These are phyloP conservation scores for Saccharomyces hybrid DNA, from an alignment of 1,139 yeast genomes.

Conservation along the genomic window DNA sequence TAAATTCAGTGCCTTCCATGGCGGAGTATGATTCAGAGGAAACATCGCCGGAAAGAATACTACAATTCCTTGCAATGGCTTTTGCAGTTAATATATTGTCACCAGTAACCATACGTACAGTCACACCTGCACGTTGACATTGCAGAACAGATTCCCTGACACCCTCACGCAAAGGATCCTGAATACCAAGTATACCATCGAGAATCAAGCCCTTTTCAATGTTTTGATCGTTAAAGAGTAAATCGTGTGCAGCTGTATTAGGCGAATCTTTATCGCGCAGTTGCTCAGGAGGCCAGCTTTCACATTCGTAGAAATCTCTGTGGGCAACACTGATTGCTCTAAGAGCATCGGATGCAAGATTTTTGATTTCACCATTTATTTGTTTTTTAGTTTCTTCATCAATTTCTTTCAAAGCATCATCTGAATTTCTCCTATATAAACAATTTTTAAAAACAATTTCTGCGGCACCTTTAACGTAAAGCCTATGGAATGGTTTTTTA, in stretches of 20 bases:
- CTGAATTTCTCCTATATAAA: conserved; percentile 32
- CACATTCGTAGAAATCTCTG: conserved; percentile 46
- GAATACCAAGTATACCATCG: conserved; percentile 81
- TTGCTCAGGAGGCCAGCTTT: conserved; percentile 63
- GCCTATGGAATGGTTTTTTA: conserved; percentile 40
- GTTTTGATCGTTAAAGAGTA: conserved; percentile 34
- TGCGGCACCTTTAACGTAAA: conserved; percentile 88
- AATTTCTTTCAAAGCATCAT: conserved; percentile 29
- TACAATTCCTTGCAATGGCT: conserved; percentile 82
- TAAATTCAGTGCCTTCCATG: conserved; percentile 90
- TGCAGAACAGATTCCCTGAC: conserved; percentile 81
- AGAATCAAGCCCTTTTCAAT: conserved; percentile 37
- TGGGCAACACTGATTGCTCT: conserved; percentile 84
- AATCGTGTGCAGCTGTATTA: conserved; percentile 42
- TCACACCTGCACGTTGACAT: conserved; percentile 86
- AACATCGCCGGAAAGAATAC: conserved; percentile 54
- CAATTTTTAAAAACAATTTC: conserved; percentile 71
- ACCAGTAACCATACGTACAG: conserved; percentile 96
- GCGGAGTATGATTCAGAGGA: conserved; percentile 52
- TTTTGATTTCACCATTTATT: conserved; percentile 43
- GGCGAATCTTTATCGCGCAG: conserved; percentile 28
- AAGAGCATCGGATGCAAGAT: conserved; percentile 66
- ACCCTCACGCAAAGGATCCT: conserved; percentile 88
- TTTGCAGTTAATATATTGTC: conserved; percentile 85
- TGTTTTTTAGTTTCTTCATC: conserved; percentile 24